Evolutionary conservation across 257 asterid genomes (phyloP).

Genomic region (Jacaranda mimosifolia): DNA sequence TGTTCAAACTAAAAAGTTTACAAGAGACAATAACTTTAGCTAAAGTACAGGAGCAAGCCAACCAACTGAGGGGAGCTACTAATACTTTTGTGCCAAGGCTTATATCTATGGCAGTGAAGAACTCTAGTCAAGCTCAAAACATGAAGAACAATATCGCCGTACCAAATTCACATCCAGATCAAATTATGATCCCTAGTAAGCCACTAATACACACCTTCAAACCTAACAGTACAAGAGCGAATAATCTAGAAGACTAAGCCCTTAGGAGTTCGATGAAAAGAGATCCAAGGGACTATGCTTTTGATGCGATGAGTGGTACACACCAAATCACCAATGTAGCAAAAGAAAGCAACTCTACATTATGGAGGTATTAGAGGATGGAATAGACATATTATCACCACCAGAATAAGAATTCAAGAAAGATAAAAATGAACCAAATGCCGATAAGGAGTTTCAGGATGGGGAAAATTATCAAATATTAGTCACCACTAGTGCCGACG

Average conservation of each 20-base stretch:
- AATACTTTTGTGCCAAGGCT: too few relatives aligned
- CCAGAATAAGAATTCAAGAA: too few relatives aligned
- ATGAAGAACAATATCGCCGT: too few relatives aligned
- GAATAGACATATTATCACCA: neutral
- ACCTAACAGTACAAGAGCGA: too few relatives aligned
- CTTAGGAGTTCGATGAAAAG: neutral
- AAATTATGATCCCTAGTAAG: too few relatives aligned
- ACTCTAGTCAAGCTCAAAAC: too few relatives aligned
- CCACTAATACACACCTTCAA: too few relatives aligned
- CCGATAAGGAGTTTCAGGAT: too few relatives aligned
- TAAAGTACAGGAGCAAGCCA: neutral
- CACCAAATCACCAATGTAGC: neutral
- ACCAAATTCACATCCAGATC: too few relatives aligned
- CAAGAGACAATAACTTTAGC: neutral
- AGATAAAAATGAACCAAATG: neutral
- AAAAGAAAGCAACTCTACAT: neutral
- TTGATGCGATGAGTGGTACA: neutral
- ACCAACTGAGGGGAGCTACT: too few relatives aligned
- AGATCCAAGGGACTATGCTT: neutral
- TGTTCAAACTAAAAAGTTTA: neutral
- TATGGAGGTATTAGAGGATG: neutral
- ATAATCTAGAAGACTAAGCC: neutral
- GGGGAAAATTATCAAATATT: neutral
- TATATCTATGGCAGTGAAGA: too few relatives aligned
- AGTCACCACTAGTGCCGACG: neutral